A percentile compares a stretch with the other conserved stretches of the same genome.
These are phyloP conservation scores for Penicillium sp. DNA, from an alignment of 2,329 filamentous ascomycete species.

Conservation along the genomic window DNA sequence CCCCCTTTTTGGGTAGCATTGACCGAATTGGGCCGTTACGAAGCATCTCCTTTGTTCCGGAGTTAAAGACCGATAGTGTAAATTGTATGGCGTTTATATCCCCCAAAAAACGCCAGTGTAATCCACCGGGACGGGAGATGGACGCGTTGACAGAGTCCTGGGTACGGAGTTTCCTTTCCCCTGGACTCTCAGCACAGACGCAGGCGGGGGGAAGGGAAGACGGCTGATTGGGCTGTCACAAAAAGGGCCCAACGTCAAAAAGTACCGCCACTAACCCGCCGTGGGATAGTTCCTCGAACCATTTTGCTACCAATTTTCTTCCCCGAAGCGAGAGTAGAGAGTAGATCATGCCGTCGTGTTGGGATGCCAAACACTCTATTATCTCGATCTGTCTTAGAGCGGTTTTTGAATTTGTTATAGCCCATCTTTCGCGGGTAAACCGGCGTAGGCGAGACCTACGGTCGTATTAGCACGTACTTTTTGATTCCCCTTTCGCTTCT, in stretches of 20 bases:
- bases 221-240: conserved; percentile 6
- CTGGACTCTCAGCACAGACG: conserved; percentile 11
- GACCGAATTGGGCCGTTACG: not conserved
- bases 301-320: conserved; percentile 9
- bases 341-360: conserved; percentile 7
- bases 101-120: not conserved
- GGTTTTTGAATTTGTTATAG: not conserved
- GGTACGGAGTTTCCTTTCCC: conserved; percentile 12
- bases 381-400: conserved; percentile 16
- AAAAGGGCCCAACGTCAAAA: conserved; percentile 9
- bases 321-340: not conserved
- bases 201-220: not conserved
- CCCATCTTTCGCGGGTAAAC: not conserved
- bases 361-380: not conserved
- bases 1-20: not conserved
- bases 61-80: not conserved
- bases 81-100: not conserved
- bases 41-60: not conserved
- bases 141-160: conserved; percentile 17
- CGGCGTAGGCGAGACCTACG: not conserved
- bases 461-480: conserved; percentile 1
- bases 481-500: not conserved
- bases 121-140: conserved; percentile 16
- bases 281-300: conserved; percentile 9
- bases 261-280: conserved; percentile 16